Base-by-base conservation (phyloP, 208 protist genomes). In the Trypanosoma rangeli region DNA sequence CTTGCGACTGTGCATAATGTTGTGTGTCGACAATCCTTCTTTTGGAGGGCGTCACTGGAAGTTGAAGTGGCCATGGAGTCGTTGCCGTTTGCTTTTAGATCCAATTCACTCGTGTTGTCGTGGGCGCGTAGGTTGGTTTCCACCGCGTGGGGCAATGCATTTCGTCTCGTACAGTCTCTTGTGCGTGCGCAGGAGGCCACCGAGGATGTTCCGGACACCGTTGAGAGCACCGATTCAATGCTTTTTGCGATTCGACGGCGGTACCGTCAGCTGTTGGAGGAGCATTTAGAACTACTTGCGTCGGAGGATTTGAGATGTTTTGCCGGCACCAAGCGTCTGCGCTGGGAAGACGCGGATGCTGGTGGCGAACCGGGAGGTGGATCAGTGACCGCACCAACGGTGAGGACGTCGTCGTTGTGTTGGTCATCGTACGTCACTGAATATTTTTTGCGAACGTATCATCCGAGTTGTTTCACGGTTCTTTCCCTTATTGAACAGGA, bases 381-480 rank as follows among this genome's bases (percentile, higher is more conserved):
- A 53, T 53, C 42, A 46, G 15, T 1, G 13, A 16, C 12, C 2
- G 42, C n/a, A 24, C 20, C 8, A 18, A 12, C 8, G 24, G 16
- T 24, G n/a, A 18, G 9, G 22, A 26, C n/a, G 3, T 9, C 29
- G 22, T 4, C 54, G 9, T 33, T 39, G 8, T 7, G 20, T 37
- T 74, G 60, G 60, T 63, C 26, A 24, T 24, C 33, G 16, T 77
- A 74, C 57, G 28, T 49, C 18, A 37, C n/a, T 18, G 61, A 74
- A 37, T 73, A 77, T 53, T 94, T 94, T 69, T 62, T 70, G 28
- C 46, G 78, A 12, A 26, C 85, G 4, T 90, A 85, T 63, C 78
- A 92, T 63, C 56, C 75, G 18, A 90, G 77, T 53, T 89, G 89
- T 60, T 94, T 92, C 66, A 68, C 73, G 16, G 50, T 85, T 26